Evolutionary conservation across 495 filamentous ascomycete genomes (phyloP).

Genomic region (Trichoderma erinaceum): DNA sequence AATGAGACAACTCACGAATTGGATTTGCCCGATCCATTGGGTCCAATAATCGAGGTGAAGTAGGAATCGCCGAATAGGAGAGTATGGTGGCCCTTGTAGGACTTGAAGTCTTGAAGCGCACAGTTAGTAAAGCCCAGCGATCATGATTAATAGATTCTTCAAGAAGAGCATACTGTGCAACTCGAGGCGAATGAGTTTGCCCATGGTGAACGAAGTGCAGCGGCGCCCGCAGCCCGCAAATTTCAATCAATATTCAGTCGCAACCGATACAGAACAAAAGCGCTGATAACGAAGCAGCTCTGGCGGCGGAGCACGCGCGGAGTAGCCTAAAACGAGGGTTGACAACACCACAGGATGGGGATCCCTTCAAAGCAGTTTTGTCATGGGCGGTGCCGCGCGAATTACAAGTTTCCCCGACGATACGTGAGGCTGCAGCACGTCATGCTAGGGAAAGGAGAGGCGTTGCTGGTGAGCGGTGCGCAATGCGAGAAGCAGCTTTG

Average conservation of each 20-base stretch:
- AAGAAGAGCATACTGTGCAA: conserved; percentile 69
- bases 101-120: conserved; percentile 79
- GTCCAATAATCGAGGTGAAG: conserved; percentile 98
- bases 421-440: background rate
- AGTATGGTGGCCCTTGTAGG: conserved; percentile 91
- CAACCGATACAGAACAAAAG: background rate
- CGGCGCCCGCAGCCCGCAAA: conserved; percentile 13
- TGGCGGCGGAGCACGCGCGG: conserved; percentile 3
- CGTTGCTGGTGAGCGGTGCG: background rate
- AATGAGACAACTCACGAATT: conserved; percentile 66
- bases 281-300: background rate
- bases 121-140: background rate
- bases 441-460: background rate
- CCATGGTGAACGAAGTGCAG: conserved; percentile 38
- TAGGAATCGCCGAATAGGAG: conserved; percentile 97
- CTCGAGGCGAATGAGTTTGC: conserved; percentile 92
- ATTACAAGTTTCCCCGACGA: background rate
- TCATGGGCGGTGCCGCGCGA: conserved; percentile 1
- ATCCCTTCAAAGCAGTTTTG: background rate
- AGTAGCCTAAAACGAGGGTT: background rate
- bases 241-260: background rate
- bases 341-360: background rate
- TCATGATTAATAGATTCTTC: background rate
- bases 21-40: conserved; percentile 99
- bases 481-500: background rate